Evolutionary conservation across 768 basidiomycete species (phyloP).

Genomic region (Suillus luteus): DNA sequence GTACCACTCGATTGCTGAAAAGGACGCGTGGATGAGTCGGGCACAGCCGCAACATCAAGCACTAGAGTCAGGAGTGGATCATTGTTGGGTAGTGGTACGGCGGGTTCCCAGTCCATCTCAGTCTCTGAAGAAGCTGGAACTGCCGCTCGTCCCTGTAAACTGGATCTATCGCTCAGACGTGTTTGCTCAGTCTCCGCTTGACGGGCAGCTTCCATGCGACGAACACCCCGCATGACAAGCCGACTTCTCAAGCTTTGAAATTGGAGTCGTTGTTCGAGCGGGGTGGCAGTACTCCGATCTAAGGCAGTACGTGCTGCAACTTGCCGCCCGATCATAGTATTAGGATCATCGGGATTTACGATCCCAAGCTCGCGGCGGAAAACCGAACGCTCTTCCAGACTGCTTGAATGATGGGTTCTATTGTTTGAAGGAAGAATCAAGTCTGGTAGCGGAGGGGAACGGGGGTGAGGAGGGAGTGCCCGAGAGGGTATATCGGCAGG

Average conservation of each 20-base stretch:
- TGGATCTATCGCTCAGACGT: neutral
- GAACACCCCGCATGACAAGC: slow-evolving; percentile 25
- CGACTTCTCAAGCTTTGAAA: slow-evolving; percentile 33
- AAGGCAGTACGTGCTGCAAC: slow-evolving; percentile 33
- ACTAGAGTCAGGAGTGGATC: neutral
- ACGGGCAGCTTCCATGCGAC: slow-evolving; percentile 25
- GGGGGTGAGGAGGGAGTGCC: slow-evolving; percentile 20
- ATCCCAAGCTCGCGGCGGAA: slow-evolving; percentile 26
- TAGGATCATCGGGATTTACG: slow-evolving; percentile 30
- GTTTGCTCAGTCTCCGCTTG: slow-evolving; percentile 3
- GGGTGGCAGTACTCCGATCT: slow-evolving; percentile 22
- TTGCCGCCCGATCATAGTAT: slow-evolving; percentile 37
- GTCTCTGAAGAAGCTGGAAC: neutral
- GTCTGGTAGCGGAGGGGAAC: slow-evolving; percentile 35
- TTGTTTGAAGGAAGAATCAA: slow-evolving; percentile 23
- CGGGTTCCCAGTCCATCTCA: slow-evolving; percentile 8
- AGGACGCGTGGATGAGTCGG: neutral
- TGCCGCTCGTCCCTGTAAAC: neutral
- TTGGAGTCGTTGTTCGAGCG: slow-evolving; percentile 32
- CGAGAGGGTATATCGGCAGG: slow-evolving; percentile 12
- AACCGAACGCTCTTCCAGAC: slow-evolving; percentile 17
- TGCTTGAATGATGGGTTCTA: neutral
- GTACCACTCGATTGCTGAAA: neutral
- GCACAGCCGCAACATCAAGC: neutral
- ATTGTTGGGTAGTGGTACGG: neutral